Evolutionary conservation across 768 basidiomycete genomes (phyloP).

Genomic region (Ramaria sp.): DNA sequence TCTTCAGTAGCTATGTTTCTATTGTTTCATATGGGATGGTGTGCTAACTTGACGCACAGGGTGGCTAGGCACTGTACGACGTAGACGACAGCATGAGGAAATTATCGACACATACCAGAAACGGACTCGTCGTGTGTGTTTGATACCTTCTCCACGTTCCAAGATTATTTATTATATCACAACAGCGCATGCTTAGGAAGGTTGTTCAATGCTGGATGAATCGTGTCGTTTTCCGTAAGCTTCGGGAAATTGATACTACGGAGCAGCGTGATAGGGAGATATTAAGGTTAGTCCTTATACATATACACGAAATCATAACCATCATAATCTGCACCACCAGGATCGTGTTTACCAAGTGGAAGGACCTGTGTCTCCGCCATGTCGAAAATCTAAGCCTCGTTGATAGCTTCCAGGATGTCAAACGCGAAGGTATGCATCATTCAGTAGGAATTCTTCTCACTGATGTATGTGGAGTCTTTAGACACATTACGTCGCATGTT

Average conservation of each 20-base stretch:
- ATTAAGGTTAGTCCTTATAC: constrained; percentile 22
- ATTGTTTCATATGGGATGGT: neutral
- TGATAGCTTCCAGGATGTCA: constrained; percentile 74
- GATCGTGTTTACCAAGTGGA: constrained; percentile 59
- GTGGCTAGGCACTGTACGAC: neutral
- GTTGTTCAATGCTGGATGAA: constrained; percentile 55
- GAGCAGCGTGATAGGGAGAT: constrained; percentile 33
- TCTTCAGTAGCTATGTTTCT: constrained; percentile 15
- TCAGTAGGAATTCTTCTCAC: neutral
- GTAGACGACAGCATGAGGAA: neutral
- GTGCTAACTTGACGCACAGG: neutral
- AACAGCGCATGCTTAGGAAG: constrained; percentile 22
- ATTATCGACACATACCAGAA: neutral
- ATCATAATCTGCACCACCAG: constrained; percentile 23
- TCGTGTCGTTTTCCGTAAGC: constrained; percentile 61
- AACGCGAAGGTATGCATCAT: constrained; percentile 51
- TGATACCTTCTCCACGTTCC: neutral
- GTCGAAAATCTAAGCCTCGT: constrained; percentile 67
- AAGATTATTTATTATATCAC: neutral
- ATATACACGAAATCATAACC: neutral
- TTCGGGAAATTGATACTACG: constrained; percentile 54
- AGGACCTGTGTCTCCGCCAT: constrained; percentile 45
- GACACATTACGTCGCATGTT: constrained; percentile 61
- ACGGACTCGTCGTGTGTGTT: neutral
- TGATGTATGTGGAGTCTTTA: constrained; percentile 18